Evolutionary conservation across 495 filamentous ascomycete genomes (phyloP).

Genomic region (Annulohypoxylon bovei): DNA sequence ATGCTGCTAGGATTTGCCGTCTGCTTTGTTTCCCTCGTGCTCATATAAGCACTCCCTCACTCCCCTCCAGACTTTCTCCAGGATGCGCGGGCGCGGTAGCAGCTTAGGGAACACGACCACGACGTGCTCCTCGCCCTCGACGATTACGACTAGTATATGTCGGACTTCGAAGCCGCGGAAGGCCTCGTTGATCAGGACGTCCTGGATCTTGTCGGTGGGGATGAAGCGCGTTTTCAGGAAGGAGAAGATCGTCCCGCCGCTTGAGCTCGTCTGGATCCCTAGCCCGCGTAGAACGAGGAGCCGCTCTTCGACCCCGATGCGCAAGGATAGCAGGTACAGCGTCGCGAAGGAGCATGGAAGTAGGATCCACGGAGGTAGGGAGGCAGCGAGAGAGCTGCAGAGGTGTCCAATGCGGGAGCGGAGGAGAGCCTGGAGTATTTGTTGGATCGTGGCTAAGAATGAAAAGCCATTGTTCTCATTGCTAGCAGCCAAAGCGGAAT

Average conservation of each 20-base stretch:
- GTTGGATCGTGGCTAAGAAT: constrained; percentile 46
- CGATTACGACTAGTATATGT: constrained; percentile 89
- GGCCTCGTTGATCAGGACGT: constrained; percentile 94
- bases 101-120: constrained; percentile 93
- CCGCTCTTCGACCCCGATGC: constrained; percentile 75
- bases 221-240: constrained; percentile 82
- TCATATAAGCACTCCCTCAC: constrained; percentile 81
- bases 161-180: constrained; percentile 92
- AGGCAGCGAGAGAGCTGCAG: constrained; percentile 11
- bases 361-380: constrained; percentile 48
- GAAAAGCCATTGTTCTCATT: background rate
- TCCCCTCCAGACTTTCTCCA: constrained; percentile 90
- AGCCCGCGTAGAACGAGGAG: constrained; percentile 88
- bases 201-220: constrained; percentile 87
- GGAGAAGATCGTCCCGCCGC: constrained; percentile 68
- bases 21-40: constrained; percentile 47
- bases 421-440: constrained; percentile 50
- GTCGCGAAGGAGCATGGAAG: constrained; percentile 44
- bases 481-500: background rate
- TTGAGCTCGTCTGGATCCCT: constrained; percentile 87
- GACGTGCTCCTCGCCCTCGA: constrained; percentile 87
- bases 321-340: constrained; percentile 51
- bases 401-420: constrained; percentile 3
- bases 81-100: constrained; percentile 71
- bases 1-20: background rate